Evolutionary conservation across 495 filamentous ascomycete genomes (phyloP).

Genomic region (Penicillium coprophilum): DNA sequence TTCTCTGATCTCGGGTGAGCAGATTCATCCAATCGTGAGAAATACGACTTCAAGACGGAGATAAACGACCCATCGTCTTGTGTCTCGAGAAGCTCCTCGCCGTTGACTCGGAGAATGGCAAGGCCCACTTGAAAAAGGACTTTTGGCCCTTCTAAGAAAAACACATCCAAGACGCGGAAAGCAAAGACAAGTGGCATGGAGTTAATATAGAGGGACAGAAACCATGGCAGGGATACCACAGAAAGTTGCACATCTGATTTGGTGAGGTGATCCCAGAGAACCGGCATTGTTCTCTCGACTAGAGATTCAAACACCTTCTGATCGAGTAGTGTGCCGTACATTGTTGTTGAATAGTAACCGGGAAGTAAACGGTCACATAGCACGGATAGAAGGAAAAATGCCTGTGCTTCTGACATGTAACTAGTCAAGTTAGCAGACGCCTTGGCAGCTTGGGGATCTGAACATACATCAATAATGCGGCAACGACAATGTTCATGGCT

Average conservation of each 20-base stretch:
- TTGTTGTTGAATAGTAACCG: conserved; percentile 96
- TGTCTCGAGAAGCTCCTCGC: conserved; percentile 94
- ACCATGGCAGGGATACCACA: conserved; percentile 96
- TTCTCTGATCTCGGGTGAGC: conserved; percentile 95
- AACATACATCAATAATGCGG: conserved; percentile 80
- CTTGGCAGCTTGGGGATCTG: background rate
- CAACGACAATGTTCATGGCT: conserved; percentile 99
- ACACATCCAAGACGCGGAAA: conserved; percentile 93
- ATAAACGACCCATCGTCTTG: conserved; percentile 96
- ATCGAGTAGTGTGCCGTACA: conserved; percentile 97
- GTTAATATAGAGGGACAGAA: conserved; percentile 97
- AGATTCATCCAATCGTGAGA: conserved; percentile 87
- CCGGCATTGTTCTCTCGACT: conserved; percentile 97
- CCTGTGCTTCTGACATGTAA: conserved; percentile 96
- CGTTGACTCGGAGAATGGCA: conserved; percentile 95
- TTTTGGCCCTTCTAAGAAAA: conserved; percentile 97
- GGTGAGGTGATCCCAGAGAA: conserved; percentile 94
- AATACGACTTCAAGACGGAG: conserved; percentile 92
- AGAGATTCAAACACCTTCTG: conserved; percentile 96
- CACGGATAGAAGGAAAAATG: conserved; percentile 89
- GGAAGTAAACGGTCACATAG: conserved; percentile 91
- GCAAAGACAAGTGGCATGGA: conserved; percentile 98
- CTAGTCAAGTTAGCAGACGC: conserved; percentile 40
- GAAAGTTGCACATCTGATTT: conserved; percentile 98
- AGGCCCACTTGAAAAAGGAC: conserved; percentile 95